phyloP scores from a whole-genome alignment of 768 basidiomycete species.

The Cyathus striatus region DNA sequence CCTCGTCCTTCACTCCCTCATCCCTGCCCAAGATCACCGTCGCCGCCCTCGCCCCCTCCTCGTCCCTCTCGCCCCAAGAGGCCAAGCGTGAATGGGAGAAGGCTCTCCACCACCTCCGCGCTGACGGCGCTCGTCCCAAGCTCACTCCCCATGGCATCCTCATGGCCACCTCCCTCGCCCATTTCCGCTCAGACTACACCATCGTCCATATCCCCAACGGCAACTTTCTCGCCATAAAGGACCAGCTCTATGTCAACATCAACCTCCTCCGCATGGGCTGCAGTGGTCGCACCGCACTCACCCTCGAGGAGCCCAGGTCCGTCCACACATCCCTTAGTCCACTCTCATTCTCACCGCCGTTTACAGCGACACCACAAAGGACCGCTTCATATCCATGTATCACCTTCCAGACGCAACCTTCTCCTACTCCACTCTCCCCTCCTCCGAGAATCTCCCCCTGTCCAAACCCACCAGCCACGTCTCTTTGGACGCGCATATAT shows the following conservation, averaged over 20 bases:
- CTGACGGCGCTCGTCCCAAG: conserved; percentile 71
- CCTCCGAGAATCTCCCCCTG: conserved; percentile 8
- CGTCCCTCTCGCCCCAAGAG: conserved; percentile 34
- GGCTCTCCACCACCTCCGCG: conserved; percentile 54
- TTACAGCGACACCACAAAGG: conserved; percentile 69
- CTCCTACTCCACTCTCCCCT: conserved; percentile 8
- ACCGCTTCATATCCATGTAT: conserved; percentile 72
- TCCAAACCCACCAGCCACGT: conserved; percentile 1
- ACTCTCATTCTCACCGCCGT: conserved; percentile 3
- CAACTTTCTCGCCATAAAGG: conserved; percentile 54
- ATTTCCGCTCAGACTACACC: conserved; percentile 84
- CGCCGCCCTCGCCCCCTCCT: conserved; percentile 45
- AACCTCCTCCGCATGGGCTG: conserved; percentile 82
- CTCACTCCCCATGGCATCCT: conserved; percentile 65
- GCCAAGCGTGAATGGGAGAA: conserved; percentile 55
- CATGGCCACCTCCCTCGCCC: conserved; percentile 80
- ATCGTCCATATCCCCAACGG: conserved; percentile 77
- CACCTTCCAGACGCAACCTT: conserved; percentile 41
- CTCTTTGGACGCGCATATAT: conserved; percentile 4
- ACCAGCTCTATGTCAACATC: conserved; percentile 77
- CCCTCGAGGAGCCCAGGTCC: conserved; percentile 71
- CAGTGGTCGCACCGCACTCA: conserved; percentile 70
- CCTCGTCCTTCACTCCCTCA: not conserved
- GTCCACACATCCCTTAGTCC: conserved; percentile 8
- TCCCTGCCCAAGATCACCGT: conserved; percentile 46